Conservation (phyloP, 2,329 filamentous ascomycete genomes). For the Colletotrichum australisinense region DNA sequence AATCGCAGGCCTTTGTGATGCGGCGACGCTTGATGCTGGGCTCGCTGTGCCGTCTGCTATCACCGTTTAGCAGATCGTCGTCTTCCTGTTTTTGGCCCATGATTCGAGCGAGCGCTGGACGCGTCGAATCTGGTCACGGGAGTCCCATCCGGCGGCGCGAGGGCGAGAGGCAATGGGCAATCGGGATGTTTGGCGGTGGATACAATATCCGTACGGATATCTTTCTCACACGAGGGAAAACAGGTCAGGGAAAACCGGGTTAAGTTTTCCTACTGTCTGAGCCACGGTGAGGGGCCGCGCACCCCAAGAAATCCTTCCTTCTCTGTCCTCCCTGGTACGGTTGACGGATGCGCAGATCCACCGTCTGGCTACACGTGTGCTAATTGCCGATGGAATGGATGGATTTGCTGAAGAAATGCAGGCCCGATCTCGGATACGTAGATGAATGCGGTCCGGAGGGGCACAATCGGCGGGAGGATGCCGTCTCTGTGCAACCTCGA, state of each 20-base stretch:
- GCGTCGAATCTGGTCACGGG: slow-evolving; percentile 27
- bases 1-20: slow-evolving; percentile 38
- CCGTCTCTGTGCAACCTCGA: neutral
- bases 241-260: neutral
- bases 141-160: slow-evolving; percentile 18
- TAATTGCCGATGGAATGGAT: neutral
- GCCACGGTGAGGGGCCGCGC: slow-evolving; percentile 11
- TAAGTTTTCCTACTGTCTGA: slow-evolving; percentile 4
- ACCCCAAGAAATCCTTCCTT: neutral
- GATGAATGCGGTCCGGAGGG: neutral
- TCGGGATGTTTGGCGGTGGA: neutral
- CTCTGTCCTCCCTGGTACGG: slow-evolving; percentile 11
- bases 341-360: slow-evolving; percentile 26
- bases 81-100: slow-evolving; percentile 13
- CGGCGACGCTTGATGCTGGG: slow-evolving; percentile 33
- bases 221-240: neutral
- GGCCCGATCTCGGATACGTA: neutral
- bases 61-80: neutral
- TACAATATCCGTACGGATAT: neutral
- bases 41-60: slow-evolving; percentile 21
- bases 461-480: neutral
- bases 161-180: neutral
- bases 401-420: neutral
- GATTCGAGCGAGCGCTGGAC: slow-evolving; percentile 20
- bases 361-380: neutral